Percentiles rank a stretch among this genome's conserved stretches.
phyloP scores from a whole-genome alignment of 305 asterid species.

The Fraxinus sp. region DNA sequence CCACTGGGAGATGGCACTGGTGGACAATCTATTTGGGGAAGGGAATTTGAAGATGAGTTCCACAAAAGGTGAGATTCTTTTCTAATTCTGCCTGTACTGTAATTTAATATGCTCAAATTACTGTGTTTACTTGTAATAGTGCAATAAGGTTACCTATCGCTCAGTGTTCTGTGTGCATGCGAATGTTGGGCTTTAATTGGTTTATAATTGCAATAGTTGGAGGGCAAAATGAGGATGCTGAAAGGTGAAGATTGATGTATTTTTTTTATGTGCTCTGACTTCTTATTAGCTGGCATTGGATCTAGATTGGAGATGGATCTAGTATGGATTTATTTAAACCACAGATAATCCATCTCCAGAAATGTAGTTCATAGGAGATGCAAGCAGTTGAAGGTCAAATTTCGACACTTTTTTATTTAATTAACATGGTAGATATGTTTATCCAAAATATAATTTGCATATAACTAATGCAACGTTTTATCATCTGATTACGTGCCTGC shows the following conservation, averaged over 20 bases:
- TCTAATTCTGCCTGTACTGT: conserved; percentile 6
- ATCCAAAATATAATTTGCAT: neutral
- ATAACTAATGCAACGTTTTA: neutral
- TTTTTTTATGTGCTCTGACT: neutral
- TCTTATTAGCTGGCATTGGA: neutral
- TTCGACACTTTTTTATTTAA: neutral
- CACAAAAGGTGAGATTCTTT: conserved; percentile 70
- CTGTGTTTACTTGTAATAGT: neutral
- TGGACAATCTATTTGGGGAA: conserved; percentile 98
- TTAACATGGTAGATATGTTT: neutral
- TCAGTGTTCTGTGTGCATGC: neutral
- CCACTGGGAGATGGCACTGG: conserved; percentile 99
- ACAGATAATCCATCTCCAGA: neutral
- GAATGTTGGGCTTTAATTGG: neutral
- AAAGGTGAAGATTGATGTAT: neutral
- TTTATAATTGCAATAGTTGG: neutral
- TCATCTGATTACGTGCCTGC: neutral
- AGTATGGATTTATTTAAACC: neutral
- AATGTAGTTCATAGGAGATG: neutral
- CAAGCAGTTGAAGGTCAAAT: neutral
- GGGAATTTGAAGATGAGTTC: conserved; percentile 96
- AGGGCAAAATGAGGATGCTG: neutral
- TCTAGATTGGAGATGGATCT: neutral
- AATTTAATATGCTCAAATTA: neutral
- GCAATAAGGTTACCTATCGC: neutral